Evolutionary conservation across 2,329 filamentous ascomycete genomes (phyloP), one percentile per base, ranked within the genome.

Genomic region (Stachybotrys elegans): DNA sequence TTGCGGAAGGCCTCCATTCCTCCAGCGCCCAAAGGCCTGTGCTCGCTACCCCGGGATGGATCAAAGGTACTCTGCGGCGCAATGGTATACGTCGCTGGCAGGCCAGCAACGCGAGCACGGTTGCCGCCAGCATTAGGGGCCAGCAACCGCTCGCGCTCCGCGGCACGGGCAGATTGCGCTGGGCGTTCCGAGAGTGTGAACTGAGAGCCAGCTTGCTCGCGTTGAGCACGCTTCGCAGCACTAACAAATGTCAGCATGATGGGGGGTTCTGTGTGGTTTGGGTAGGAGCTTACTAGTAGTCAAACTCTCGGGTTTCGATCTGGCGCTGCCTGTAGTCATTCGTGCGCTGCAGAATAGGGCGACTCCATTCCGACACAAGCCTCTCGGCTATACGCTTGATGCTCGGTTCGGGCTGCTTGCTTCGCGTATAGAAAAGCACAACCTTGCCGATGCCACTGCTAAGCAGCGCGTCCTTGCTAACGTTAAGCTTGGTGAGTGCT

Each of bases 401-500:
- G 48, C 76, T 78, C 5, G 84, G 73, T 67, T 97, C 88, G 1
- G 91, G 86, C 53, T 88, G 85, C 71, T 91, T 94, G 72, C 88
- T 95, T 68, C 91, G 91, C 41, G 91, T 96, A 69, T 98, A 98
- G 71, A 96, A 98, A 50, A 95, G 80, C 42, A 96, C 86, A 39
- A 98, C 89, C 65, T 96, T 96, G 60, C 93, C 93, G 51, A 98
- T 93, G 17, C 92, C 91, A 56, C 88, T 95, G 52, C 90, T 91
- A 19, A 94, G 77, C 13, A 98, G 76, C 2, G 86, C 79, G 56
- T 97, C 93, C 61, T 96, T 96, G 61, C 90, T 87, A 52, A 97
- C 89, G 6, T 89, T 90, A 5, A 97, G 76, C 57, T 82, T 84
- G 16, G 78, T 79, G 29, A 98, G 75, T 20, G 88, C 86, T 21